Evolutionary conservation across 805 yeast species (phyloP).

Genomic region (Diddensiella santjacobensis): DNA sequence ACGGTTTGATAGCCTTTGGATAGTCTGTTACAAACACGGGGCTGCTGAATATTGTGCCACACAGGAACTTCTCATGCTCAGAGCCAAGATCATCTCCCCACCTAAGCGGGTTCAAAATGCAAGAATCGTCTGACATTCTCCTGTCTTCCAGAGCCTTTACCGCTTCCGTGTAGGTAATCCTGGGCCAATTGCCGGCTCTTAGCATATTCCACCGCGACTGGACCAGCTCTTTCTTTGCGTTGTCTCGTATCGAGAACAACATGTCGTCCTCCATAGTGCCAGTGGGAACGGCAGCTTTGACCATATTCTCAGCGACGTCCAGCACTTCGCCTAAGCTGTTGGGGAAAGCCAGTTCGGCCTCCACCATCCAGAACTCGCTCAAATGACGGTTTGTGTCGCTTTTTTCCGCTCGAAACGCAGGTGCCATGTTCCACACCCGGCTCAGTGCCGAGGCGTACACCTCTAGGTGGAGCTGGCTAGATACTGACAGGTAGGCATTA

Average conservation of each 20-base stretch:
- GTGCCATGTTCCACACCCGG: constrained; percentile 83
- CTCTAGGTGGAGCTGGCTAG: constrained; percentile 89
- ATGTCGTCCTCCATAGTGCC: constrained; percentile 25
- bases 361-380: constrained; percentile 97
- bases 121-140: constrained; percentile 12
- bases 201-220: constrained; percentile 58
- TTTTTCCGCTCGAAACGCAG: constrained; percentile 91
- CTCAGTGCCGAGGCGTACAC: constrained; percentile 67
- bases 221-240: constrained; percentile 34
- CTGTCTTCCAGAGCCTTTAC: constrained; percentile 46
- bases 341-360: constrained; percentile 74
- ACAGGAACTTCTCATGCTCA: constrained; percentile 89
- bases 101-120: constrained; percentile 12
- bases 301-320: constrained; percentile 63
- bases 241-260: constrained; percentile 33
- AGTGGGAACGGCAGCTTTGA: constrained; percentile 44
- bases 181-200: constrained; percentile 52
- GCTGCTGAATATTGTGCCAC: constrained; percentile 55
- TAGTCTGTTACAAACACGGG: constrained; percentile 91
- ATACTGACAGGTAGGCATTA: constrained; percentile 74
- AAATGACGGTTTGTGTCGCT: constrained; percentile 89
- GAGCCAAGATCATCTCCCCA: constrained; percentile 77
- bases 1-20: constrained; percentile 76
- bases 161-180: constrained; percentile 75
- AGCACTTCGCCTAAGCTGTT: constrained; percentile 58